These are phyloP conservation scores for Ensete ventricosum DNA, from an alignment of 176 grass and related monocot genomes.

Conservation along the genomic window DNA sequence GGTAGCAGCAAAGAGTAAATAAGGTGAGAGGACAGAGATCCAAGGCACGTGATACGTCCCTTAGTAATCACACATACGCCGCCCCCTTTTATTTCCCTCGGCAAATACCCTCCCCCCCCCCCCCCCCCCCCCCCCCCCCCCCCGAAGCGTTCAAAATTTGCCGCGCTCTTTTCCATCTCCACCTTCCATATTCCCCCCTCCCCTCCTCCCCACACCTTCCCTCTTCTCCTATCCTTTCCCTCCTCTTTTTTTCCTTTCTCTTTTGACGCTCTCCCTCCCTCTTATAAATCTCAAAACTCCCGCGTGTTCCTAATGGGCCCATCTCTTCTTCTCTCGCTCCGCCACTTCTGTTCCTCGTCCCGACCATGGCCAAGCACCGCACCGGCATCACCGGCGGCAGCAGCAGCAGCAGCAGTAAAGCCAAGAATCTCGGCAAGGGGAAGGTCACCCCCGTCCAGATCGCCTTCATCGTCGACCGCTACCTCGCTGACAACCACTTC, in stretches of 20 bases:
- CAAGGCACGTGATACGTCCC: no score
- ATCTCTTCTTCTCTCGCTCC: neutral
- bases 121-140: neutral
- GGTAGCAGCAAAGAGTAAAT: no score
- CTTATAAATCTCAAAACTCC: no score
- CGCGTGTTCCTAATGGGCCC: no score
- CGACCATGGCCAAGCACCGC: slow-evolving; percentile 12
- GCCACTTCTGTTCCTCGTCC: neutral
- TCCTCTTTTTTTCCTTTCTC: neutral
- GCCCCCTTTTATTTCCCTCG: no score
- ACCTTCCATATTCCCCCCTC: neutral
- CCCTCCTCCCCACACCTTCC: neutral
- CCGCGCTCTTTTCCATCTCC: neutral
- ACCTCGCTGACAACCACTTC: slow-evolving; percentile 69
- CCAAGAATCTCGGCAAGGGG: slow-evolving; percentile 20
- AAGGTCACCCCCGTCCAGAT: slow-evolving; percentile 67
- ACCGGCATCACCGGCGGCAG: neutral
- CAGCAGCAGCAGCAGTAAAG: neutral
- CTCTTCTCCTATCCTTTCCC: neutral
- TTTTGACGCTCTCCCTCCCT: neutral
- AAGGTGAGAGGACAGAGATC: no score
- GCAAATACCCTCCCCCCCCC: no score
- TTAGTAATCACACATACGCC: no score
- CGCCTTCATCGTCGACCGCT: slow-evolving; percentile 75
- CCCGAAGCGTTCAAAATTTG: neutral